Evolutionary conservation across 2,329 filamentous ascomycete genomes (phyloP).

Genomic region (Parasarocladium wereldwijsianum): DNA sequence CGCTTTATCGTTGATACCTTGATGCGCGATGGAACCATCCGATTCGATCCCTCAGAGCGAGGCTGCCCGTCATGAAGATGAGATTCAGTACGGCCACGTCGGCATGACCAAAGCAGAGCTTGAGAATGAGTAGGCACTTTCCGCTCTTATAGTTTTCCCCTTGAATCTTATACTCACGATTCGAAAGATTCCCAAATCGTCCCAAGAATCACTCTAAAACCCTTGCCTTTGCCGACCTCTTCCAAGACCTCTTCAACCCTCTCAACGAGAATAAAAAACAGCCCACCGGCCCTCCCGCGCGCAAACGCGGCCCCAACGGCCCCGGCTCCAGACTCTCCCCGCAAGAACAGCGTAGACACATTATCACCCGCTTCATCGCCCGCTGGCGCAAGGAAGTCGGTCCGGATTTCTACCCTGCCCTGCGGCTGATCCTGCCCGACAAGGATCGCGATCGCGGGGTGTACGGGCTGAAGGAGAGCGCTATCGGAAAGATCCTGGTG

Average conservation of each 20-base stretch:
- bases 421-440: constrained; percentile 82
- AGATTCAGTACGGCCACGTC: constrained; percentile 30
- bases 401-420: constrained; percentile 80
- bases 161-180: constrained; percentile 9
- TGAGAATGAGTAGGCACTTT: constrained; percentile 24
- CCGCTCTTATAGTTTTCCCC: background rate
- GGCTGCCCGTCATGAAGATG: constrained; percentile 33
- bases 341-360: constrained; percentile 62
- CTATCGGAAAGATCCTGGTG: constrained; percentile 79
- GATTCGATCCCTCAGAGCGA: constrained; percentile 17
- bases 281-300: constrained; percentile 38
- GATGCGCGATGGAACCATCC: too few relatives aligned
- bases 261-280: constrained; percentile 66
- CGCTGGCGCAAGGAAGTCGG: constrained; percentile 83
- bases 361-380: constrained; percentile 76
- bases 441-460: constrained; percentile 86
- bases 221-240: constrained; percentile 68
- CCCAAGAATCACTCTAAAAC: constrained; percentile 71
- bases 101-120: constrained; percentile 26
- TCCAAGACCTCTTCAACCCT: constrained; percentile 67
- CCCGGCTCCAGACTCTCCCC: constrained; percentile 42
- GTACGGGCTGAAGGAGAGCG: constrained; percentile 88
- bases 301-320: constrained; percentile 46
- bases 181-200: constrained; percentile 62
- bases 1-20: too few relatives aligned